A percentile compares a stretch with the other conserved stretches of the same genome.
Evolutionary conservation across 495 filamentous ascomycete genomes (phyloP).

Genomic region (Hypomontagnella monticulosa): DNA sequence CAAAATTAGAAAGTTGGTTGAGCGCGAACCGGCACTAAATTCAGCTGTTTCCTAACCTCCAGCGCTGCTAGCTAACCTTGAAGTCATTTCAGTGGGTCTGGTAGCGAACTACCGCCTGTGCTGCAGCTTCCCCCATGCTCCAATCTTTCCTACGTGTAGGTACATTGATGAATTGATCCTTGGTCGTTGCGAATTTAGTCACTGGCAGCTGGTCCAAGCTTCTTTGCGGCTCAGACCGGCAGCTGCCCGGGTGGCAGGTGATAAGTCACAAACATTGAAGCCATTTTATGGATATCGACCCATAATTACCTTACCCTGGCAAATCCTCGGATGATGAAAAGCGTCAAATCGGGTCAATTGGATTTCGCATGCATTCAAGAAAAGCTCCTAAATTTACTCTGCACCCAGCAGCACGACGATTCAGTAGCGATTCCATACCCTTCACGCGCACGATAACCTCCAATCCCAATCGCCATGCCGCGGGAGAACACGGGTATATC

Average conservation of each 20-base stretch:
- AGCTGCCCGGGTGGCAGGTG: background rate
- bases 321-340: slow-evolving; percentile 30
- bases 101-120: background rate
- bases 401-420: background rate
- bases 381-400: background rate
- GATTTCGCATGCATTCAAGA: slow-evolving; percentile 22
- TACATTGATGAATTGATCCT: too few species aligned
- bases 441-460: background rate
- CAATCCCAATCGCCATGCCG: slow-evolving; percentile 34
- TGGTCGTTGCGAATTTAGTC: background rate
- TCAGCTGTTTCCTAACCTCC: background rate
- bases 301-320: slow-evolving; percentile 6
- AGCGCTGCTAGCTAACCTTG: background rate
- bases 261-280: background rate
- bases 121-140: slow-evolving; percentile 15
- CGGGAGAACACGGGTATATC: slow-evolving; percentile 3
- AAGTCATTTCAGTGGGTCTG: slow-evolving; percentile 33
- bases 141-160: too few species aligned
- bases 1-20: slow-evolving; percentile 35
- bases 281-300: background rate
- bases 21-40: slow-evolving; percentile 23
- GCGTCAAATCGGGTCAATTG: slow-evolving; percentile 27
- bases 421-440: background rate
- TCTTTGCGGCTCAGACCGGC: slow-evolving; percentile 10
- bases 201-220: slow-evolving; percentile 20